phyloP scores from a whole-genome alignment of 805 yeast genomes.

The Kodamaea fukazawae region DNA sequence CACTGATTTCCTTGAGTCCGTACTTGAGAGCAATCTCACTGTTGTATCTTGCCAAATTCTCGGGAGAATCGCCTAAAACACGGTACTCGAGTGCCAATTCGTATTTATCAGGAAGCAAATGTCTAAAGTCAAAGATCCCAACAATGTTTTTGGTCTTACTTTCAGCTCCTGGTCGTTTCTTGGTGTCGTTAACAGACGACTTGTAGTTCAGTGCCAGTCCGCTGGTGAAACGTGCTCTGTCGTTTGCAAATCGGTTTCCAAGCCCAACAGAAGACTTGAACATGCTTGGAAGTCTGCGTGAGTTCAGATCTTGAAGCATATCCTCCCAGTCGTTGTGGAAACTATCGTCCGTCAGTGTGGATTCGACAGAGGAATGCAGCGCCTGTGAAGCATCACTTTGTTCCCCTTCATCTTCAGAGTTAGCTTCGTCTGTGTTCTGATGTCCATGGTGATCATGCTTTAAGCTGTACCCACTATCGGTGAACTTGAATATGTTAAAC shows the following conservation, averaged over 20 bases:
- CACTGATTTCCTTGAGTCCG: constrained; percentile 61
- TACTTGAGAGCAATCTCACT: constrained; percentile 63
- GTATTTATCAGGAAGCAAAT: constrained; percentile 71
- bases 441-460: constrained; percentile 13
- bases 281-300: constrained; percentile 53
- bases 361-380: constrained; percentile 4
- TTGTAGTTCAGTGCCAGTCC: constrained; percentile 36
- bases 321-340: constrained; percentile 69
- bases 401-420: constrained; percentile 18
- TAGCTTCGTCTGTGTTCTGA: constrained; percentile 14
- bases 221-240: constrained; percentile 37
- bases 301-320: constrained; percentile 55
- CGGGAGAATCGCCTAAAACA: constrained; percentile 62
- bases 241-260: constrained; percentile 31
- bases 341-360: constrained; percentile 51
- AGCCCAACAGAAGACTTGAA: constrained; percentile 41
- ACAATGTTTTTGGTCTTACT: constrained; percentile 51
- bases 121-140: constrained; percentile 59
- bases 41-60: constrained; percentile 64
- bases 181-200: constrained; percentile 29
- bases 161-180: constrained; percentile 19
- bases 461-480: constrained; percentile 51
- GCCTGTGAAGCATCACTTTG: constrained; percentile 22
- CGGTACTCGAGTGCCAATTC: constrained; percentile 68
- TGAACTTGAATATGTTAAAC: constrained; percentile 42